Evolutionary conservation across 805 yeast genomes (phyloP).

Genomic region (Debaryomyces hansenii): DNA sequence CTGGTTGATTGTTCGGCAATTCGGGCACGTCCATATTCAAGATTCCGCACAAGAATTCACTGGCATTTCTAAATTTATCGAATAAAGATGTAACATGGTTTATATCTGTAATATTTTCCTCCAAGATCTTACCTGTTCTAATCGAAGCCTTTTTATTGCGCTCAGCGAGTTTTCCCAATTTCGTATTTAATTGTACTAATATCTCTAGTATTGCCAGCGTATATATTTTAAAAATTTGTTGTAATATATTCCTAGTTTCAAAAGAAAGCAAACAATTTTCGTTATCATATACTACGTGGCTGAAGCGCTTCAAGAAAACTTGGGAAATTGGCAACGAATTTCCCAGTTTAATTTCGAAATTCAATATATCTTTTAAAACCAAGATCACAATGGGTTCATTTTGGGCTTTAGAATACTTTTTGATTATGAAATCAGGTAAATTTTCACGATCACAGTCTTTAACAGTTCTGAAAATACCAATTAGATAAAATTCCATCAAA

Average conservation of each 20-base stretch:
- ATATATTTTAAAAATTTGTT: slow-evolving; percentile 42
- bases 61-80: slow-evolving; percentile 44
- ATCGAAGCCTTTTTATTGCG: slow-evolving; percentile 57
- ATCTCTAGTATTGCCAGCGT: slow-evolving; percentile 41
- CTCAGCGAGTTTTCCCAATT: slow-evolving; percentile 31
- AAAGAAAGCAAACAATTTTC: slow-evolving; percentile 25
- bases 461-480: slow-evolving; percentile 53
- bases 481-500: slow-evolving; percentile 56
- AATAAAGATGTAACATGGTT: slow-evolving; percentile 32
- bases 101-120: slow-evolving; percentile 38
- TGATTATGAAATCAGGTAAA: slow-evolving; percentile 45
- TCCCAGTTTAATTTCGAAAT: slow-evolving; percentile 27
- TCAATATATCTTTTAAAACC: slow-evolving; percentile 29
- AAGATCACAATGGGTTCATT: slow-evolving; percentile 23
- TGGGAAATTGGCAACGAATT: slow-evolving; percentile 40
- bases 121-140: slow-evolving; percentile 62
- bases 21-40: slow-evolving; percentile 28
- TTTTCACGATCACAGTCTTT: slow-evolving; percentile 41
- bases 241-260: slow-evolving; percentile 24
- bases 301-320: slow-evolving; percentile 50
- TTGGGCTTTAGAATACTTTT: slow-evolving; percentile 24
- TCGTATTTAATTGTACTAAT: slow-evolving; percentile 34
- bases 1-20: slow-evolving; percentile 11
- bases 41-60: slow-evolving; percentile 44
- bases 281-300: slow-evolving; percentile 27